Percentiles rank a stretch among this genome's conserved stretches.
Evolutionary conservation across 768 basidiomycete genomes (phyloP).

Genomic region (Agrocybe pediades): DNA sequence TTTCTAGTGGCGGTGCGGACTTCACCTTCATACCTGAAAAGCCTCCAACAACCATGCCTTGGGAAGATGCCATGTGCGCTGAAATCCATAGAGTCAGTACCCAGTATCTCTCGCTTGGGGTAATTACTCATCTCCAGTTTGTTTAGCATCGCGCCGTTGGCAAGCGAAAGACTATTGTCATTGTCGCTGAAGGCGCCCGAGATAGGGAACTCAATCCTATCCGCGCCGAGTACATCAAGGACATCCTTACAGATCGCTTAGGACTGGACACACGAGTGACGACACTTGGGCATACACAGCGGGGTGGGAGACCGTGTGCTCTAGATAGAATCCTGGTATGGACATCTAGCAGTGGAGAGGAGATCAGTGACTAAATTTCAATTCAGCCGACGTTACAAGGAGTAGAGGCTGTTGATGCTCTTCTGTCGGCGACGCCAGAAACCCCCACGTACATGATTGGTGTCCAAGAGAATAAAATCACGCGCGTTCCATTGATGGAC

Average conservation of each 20-base stretch:
- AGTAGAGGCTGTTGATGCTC: constrained; percentile 86
- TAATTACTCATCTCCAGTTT: background rate
- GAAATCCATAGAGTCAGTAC: constrained; percentile 71
- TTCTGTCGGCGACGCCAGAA: constrained; percentile 82
- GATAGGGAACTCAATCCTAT: constrained; percentile 91
- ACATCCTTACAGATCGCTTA: constrained; percentile 81
- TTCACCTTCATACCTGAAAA: constrained; percentile 97
- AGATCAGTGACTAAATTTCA: background rate
- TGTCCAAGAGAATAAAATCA: constrained; percentile 93
- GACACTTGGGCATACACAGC: constrained; percentile 94
- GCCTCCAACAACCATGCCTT: constrained; percentile 75
- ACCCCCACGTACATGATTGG: constrained; percentile 99
- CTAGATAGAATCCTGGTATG: constrained; percentile 88
- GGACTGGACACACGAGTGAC: constrained; percentile 96
- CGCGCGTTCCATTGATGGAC: constrained; percentile 86
- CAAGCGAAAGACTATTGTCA: constrained; percentile 98
- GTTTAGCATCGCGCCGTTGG: constrained; percentile 84
- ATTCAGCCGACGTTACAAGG: constrained; percentile 93
- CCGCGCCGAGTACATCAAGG: constrained; percentile 86
- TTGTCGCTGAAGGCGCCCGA: constrained; percentile 95
- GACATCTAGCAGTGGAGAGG: background rate
- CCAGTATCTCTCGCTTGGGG: background rate
- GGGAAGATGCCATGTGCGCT: constrained; percentile 93
- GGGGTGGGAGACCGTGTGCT: constrained; percentile 93
- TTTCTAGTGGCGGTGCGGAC: constrained; percentile 80